These are phyloP conservation scores for Leishmania martiniquensis DNA, from an alignment of 208 protist species.

Conservation along the genomic window DNA sequence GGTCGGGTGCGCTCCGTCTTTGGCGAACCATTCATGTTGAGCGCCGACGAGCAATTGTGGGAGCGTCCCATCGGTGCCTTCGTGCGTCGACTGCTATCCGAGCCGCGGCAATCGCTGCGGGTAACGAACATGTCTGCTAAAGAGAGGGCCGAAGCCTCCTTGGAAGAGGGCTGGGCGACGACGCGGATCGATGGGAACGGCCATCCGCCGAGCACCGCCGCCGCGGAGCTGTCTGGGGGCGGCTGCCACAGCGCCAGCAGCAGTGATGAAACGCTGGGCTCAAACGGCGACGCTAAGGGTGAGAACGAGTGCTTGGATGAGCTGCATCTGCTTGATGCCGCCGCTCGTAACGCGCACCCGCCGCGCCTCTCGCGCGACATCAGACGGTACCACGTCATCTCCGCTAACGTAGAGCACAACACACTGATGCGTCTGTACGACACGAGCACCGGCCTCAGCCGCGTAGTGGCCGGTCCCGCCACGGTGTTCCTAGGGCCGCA, in stretches of 20 bases:
- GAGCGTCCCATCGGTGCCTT: constrained; percentile 62
- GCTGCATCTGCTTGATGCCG: constrained; percentile 15
- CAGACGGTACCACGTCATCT: constrained; percentile 19
- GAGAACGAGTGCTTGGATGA: neutral
- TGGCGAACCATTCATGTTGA: constrained; percentile 65
- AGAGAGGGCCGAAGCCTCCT: constrained; percentile 20
- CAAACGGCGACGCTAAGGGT: neutral
- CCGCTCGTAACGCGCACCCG: constrained; percentile 21
- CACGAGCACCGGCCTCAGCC: constrained; percentile 82
- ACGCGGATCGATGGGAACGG: neutral
- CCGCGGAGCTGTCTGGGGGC: neutral
- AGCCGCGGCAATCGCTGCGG: constrained; percentile 50
- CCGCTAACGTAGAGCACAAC: constrained; percentile 92
- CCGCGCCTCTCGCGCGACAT: constrained; percentile 26
- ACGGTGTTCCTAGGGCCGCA: constrained; percentile 68
- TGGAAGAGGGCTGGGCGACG: constrained; percentile 16
- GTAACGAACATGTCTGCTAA: constrained; percentile 30
- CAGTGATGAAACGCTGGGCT: neutral
- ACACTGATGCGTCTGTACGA: constrained; percentile 95
- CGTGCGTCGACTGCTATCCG: constrained; percentile 53
- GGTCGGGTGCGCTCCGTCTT: constrained; percentile 65
- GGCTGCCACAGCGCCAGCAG: constrained; percentile 8
- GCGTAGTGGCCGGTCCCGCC: constrained; percentile 77
- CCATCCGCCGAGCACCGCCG: neutral
- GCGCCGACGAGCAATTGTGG: constrained; percentile 81